A percentile compares a stretch with the other conserved stretches of the same genome.
Evolutionary conservation across 2,329 filamentous ascomycete genomes (phyloP).

Genomic region (Didymella segeticola): DNA sequence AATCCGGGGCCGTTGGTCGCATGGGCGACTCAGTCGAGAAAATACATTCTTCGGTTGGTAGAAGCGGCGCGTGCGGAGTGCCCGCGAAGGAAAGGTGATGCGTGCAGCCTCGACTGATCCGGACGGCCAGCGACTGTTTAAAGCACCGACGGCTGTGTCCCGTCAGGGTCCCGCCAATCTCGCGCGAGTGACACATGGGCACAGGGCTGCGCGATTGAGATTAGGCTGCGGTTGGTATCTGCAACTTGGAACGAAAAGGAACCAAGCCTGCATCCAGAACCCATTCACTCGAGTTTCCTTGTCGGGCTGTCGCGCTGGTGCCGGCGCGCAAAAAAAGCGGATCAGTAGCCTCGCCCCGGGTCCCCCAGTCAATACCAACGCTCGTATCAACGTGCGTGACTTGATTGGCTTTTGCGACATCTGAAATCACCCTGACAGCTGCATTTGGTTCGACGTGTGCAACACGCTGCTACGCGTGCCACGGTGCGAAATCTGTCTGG

Average conservation of each 20-base stretch:
- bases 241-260: slow-evolving; percentile 14
- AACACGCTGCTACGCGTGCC: slow-evolving; percentile 17
- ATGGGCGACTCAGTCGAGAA: slow-evolving; percentile 18
- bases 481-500: slow-evolving; percentile 20
- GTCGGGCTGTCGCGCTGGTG: slow-evolving; percentile 14
- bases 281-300: slow-evolving; percentile 19
- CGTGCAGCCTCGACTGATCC: slow-evolving; percentile 21
- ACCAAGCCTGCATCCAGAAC: slow-evolving; percentile 13
- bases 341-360: slow-evolving; percentile 7
- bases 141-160: slow-evolving; percentile 19
- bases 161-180: slow-evolving; percentile 13
- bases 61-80: slow-evolving; percentile 22
- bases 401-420: slow-evolving; percentile 15
- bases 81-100: slow-evolving; percentile 23
- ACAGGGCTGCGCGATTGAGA: slow-evolving; percentile 12
- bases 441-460: slow-evolving; percentile 11
- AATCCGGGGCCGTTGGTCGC: slow-evolving; percentile 6
- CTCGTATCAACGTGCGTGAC: slow-evolving; percentile 17
- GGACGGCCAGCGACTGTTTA: slow-evolving; percentile 27
- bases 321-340: slow-evolving; percentile 8
- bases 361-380: slow-evolving; percentile 10
- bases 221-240: slow-evolving; percentile 14
- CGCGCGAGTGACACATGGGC: slow-evolving; percentile 25
- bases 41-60: slow-evolving; percentile 22
- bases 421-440: slow-evolving; percentile 10